Evolutionary conservation across 768 basidiomycete genomes (phyloP).

Genomic region (Podaxis carcinomalis): DNA sequence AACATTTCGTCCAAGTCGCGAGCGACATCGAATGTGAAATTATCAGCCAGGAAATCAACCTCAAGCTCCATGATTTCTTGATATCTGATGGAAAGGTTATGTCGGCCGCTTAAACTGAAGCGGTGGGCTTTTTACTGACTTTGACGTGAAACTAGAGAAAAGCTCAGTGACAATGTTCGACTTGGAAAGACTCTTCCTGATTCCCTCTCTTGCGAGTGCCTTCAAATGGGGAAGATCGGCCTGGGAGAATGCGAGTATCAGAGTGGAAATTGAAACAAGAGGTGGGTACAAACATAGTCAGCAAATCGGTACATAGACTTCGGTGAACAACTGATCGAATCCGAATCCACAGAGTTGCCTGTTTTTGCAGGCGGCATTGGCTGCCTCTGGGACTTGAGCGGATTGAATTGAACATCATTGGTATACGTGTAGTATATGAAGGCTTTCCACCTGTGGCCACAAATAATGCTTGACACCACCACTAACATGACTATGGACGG

Average conservation of each 20-base stretch:
- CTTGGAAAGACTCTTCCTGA: conserved; percentile 3
- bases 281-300: background rate
- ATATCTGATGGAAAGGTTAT: background rate
- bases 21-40: background rate
- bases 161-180: conserved; percentile 12
- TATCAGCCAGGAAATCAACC: background rate
- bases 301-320: conserved; percentile 36
- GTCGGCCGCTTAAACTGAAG: background rate
- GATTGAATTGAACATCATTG: conserved; percentile 8
- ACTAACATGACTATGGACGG: background rate
- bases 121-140: background rate
- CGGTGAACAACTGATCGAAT: conserved; percentile 22
- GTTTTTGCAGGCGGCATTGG: background rate
- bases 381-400: background rate
- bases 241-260: background rate
- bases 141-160: conserved; percentile 9
- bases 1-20: background rate
- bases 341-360: background rate
- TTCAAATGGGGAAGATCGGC: conserved; percentile 1
- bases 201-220: conserved; percentile 8
- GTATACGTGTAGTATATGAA: conserved; percentile 10
- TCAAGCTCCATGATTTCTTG: conserved; percentile 1
- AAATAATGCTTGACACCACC: background rate
- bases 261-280: background rate
- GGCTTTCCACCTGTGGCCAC: conserved; percentile 1